Conservation (phyloP, 2,329 filamentous ascomycete genomes). For the Magnaporthiopsis incrustans region DNA sequence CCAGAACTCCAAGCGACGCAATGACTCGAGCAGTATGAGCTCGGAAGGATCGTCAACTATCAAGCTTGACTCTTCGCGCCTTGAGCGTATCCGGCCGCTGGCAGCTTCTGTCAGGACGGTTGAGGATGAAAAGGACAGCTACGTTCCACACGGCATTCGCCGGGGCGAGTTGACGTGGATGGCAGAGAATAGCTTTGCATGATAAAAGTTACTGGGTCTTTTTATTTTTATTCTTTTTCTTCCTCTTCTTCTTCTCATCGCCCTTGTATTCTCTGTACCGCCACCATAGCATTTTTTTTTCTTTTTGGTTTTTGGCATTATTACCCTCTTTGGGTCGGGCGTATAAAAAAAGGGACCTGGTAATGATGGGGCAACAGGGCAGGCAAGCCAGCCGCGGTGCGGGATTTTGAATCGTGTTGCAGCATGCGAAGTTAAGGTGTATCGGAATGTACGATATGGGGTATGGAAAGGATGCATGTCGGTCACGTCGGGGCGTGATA, state of each 20-base stretch:
- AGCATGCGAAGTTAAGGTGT: neutral
- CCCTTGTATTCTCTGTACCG: neutral
- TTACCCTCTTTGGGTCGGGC: neutral
- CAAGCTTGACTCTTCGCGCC: neutral
- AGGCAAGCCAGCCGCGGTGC: neutral
- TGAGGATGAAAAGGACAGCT: conserved; percentile 11
- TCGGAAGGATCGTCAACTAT: neutral
- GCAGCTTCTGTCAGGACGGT: neutral
- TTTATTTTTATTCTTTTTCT: neutral
- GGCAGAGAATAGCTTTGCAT: conserved; percentile 37
- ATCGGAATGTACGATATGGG: neutral
- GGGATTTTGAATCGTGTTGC: neutral
- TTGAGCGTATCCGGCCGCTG: neutral
- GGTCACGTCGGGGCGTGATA: neutral
- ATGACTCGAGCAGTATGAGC: neutral
- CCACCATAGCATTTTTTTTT: neutral
- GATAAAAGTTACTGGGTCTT: conserved; percentile 11
- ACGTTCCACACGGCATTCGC: conserved; percentile 10
- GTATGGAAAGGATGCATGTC: neutral
- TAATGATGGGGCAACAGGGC: neutral
- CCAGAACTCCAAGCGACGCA: neutral
- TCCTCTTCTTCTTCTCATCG: neutral
- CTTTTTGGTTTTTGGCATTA: neutral
- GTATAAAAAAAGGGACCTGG: neutral
- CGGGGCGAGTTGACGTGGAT: conserved; percentile 22